Percentiles rank a stretch among this genome's conserved stretches.
These are phyloP conservation scores for Phytophthora sojae DNA, from an alignment of 352 stramenopile genomes.

Conservation along the genomic window DNA sequence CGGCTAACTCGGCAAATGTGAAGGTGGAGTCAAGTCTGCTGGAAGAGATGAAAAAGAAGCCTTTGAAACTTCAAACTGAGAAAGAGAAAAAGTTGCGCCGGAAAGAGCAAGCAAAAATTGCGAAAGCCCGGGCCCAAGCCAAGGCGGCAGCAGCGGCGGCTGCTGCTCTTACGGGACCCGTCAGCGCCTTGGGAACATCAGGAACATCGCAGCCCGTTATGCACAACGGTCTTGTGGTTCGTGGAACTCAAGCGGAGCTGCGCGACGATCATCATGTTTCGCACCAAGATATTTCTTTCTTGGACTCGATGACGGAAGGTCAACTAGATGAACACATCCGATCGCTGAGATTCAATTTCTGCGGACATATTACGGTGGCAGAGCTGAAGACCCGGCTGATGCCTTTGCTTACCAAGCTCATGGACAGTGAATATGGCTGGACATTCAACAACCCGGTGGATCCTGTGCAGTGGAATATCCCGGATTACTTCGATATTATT, in stretches of 20 bases:
- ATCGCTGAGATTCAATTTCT: slow-evolving; percentile 91
- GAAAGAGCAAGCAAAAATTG: slow-evolving; percentile 86
- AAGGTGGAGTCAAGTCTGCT: slow-evolving; percentile 30
- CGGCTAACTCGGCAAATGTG: slow-evolving; percentile 1
- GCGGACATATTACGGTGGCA: slow-evolving; percentile 80
- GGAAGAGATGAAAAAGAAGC: slow-evolving; percentile 77
- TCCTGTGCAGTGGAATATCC: slow-evolving; percentile 93
- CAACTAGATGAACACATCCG: slow-evolving; percentile 91
- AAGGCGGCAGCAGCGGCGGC: slow-evolving; percentile 61
- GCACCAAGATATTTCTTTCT: slow-evolving; percentile 89
- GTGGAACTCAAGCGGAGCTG: slow-evolving; percentile 68
- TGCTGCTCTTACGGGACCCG: slow-evolving; percentile 26
- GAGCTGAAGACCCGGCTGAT: slow-evolving; percentile 87
- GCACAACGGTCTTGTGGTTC: slow-evolving; percentile 78
- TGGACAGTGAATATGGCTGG: slow-evolving; percentile 91
- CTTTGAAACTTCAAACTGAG: slow-evolving; percentile 78
- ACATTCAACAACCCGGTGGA: slow-evolving; percentile 97
- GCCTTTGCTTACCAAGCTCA: slow-evolving; percentile 86
- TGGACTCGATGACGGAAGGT: slow-evolving; percentile 88
- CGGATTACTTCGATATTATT: slow-evolving; percentile 93
- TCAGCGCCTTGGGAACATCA: slow-evolving; percentile 12
- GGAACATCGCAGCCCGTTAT: slow-evolving; percentile 27
- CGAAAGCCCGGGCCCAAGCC: slow-evolving; percentile 76
- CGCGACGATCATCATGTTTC: slow-evolving; percentile 64
- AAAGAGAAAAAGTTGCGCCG: slow-evolving; percentile 89